phyloP scores from a whole-genome alignment of 2,329 filamentous ascomycete genomes.

The Aschersonia sp. region DNA sequence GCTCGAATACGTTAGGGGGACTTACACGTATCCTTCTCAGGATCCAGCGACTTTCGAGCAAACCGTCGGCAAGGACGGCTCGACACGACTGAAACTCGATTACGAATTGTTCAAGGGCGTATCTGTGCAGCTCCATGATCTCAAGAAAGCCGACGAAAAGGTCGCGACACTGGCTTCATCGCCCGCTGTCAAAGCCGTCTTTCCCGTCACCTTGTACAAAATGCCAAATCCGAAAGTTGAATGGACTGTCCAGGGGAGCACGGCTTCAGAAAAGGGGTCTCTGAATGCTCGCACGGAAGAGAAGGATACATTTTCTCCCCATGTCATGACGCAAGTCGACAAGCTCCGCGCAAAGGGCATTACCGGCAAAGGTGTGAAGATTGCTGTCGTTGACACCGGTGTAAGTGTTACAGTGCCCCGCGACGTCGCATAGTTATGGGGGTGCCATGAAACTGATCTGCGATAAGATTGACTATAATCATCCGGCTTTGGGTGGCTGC shows the following conservation, averaged over 20 bases:
- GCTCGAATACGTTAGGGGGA: too few relatives aligned
- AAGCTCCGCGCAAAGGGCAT: constrained; percentile 32
- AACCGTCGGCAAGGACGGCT: constrained; percentile 16
- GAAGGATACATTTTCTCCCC: constrained; percentile 29
- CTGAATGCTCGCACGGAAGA: background rate
- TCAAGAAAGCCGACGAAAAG: constrained; percentile 26
- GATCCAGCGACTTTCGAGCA: constrained; percentile 8
- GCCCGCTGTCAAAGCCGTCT: constrained; percentile 31
- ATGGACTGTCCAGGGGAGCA: constrained; percentile 22
- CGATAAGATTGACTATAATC: constrained; percentile 42
- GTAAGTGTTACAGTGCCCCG: constrained; percentile 18
- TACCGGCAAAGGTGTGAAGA: constrained; percentile 35
- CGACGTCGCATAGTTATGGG: too few relatives aligned
- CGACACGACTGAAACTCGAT: constrained; percentile 31
- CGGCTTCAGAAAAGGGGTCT: constrained; percentile 5
- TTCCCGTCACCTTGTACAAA: constrained; percentile 29
- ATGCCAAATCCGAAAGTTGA: constrained; percentile 30
- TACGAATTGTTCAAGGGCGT: constrained; percentile 38
- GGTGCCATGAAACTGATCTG: too few relatives aligned
- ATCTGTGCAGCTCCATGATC: constrained; percentile 35
- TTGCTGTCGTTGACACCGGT: constrained; percentile 39
- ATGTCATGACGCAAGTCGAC: constrained; percentile 42
- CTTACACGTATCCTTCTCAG: background rate
- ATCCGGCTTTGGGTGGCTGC: constrained; percentile 48
- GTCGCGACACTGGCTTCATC: constrained; percentile 24